Percentiles rank a stretch among this genome's conserved stretches.
These are phyloP conservation scores for Cordyceps farinosa DNA, from an alignment of 2,329 filamentous ascomycete genomes.

Conservation along the genomic window DNA sequence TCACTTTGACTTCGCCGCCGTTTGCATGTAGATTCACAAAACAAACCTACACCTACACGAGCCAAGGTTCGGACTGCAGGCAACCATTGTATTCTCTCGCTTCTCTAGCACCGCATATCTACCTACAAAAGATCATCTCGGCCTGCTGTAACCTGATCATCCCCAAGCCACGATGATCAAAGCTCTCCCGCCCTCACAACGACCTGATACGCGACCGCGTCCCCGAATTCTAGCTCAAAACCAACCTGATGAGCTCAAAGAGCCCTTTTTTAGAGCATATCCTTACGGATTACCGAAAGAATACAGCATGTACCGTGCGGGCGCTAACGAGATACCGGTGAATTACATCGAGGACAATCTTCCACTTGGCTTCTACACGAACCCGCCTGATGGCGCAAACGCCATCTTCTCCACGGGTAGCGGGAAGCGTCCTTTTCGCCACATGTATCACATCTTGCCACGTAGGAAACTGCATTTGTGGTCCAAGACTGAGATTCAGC, in stretches of 20 bases:
- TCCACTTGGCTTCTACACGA: conserved; percentile 36
- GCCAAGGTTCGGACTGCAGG: background rate
- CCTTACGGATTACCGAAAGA: conserved; percentile 34
- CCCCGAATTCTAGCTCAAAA: conserved; percentile 24
- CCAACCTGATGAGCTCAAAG: conserved; percentile 25
- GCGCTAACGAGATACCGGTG: conserved; percentile 25
- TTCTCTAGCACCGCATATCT: too few relatives aligned
- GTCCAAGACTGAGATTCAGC: conserved; percentile 38
- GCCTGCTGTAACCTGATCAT: too few relatives aligned
- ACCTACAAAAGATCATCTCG: background rate
- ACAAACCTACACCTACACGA: background rate
- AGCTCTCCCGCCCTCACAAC: background rate
- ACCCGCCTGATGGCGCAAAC: conserved; percentile 27
- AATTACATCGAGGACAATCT: conserved; percentile 37
- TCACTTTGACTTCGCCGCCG: conserved; percentile 9
- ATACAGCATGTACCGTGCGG: conserved; percentile 33
- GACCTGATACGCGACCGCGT: background rate
- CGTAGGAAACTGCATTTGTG: conserved; percentile 35
- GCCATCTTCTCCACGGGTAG: conserved; percentile 40
- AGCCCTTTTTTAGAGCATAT: conserved; percentile 31
- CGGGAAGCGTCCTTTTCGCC: conserved; percentile 29
- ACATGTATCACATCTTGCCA: conserved; percentile 27
- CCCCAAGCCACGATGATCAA: background rate
- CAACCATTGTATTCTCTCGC: background rate
- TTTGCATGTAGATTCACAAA: background rate